phyloP scores from a whole-genome alignment of 495 filamentous ascomycete species.

The Xylaria grammica region DNA sequence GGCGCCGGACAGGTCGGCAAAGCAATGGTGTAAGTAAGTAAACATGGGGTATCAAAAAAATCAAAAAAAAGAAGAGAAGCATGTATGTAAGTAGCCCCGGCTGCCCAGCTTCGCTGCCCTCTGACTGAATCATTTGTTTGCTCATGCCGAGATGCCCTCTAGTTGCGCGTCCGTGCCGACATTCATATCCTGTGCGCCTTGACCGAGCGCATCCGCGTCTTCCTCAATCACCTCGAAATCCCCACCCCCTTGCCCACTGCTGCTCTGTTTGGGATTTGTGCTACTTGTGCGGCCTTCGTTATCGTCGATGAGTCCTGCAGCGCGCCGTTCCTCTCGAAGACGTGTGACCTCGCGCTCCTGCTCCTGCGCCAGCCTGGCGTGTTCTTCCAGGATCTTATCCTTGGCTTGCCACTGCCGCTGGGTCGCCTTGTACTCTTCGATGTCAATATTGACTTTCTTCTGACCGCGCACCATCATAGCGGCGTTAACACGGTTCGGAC shows the following conservation, averaged over 20 bases:
- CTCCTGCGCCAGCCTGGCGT: slow-evolving; percentile 66
- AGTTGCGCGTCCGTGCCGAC: slow-evolving; percentile 3
- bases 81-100: background rate
- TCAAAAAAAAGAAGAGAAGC: background rate
- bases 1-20: background rate
- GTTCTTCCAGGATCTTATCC: slow-evolving; percentile 73
- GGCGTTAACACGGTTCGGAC: slow-evolving; percentile 69
- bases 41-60: slow-evolving; percentile 14
- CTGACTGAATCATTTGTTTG: background rate
- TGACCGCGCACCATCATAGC: slow-evolving; percentile 62
- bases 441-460: slow-evolving; percentile 63
- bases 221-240: slow-evolving; percentile 29
- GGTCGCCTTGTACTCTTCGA: slow-evolving; percentile 69
- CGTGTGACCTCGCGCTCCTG: slow-evolving; percentile 62
- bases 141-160: slow-evolving; percentile 7
- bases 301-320: slow-evolving; percentile 38
- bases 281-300: slow-evolving; percentile 37
- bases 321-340: slow-evolving; percentile 45
- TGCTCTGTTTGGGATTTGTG: slow-evolving; percentile 41
- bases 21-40: background rate
- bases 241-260: slow-evolving; percentile 34
- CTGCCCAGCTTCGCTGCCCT: background rate
- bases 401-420: slow-evolving; percentile 62
- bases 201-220: slow-evolving; percentile 22
- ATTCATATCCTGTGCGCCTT: background rate